Percentiles rank a stretch among this genome's conserved stretches.
Conservation (phyloP, 2,329 filamentous ascomycete species). For the Calonectria multiphialidica region DNA sequence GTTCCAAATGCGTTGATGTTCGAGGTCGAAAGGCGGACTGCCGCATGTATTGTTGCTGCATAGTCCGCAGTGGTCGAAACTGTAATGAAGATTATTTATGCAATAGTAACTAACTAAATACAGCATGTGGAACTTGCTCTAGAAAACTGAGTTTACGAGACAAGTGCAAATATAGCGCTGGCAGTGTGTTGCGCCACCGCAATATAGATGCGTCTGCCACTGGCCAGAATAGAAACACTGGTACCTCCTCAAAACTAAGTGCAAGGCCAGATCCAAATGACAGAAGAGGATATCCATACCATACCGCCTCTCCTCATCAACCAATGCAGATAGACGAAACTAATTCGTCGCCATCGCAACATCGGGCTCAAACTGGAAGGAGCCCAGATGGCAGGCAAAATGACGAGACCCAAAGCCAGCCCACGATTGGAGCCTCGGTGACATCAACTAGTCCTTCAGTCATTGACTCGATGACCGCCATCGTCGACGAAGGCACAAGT, state of each 20-base stretch:
- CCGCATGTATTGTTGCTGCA: neutral
- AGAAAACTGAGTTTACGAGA: slow-evolving; percentile 44
- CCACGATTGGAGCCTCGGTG: slow-evolving; percentile 26
- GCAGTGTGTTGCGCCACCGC: slow-evolving; percentile 11
- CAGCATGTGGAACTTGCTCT: slow-evolving; percentile 49
- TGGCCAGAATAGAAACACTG: neutral
- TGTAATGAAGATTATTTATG: neutral
- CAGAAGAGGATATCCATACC: neutral
- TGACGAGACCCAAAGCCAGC: slow-evolving; percentile 9
- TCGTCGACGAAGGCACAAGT: slow-evolving; percentile 54
- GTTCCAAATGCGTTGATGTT: neutral
- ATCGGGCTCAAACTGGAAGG: neutral
- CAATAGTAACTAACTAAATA: neutral
- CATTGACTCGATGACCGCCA: slow-evolving; percentile 59
- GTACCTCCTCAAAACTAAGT: neutral
- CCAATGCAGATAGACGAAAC: neutral
- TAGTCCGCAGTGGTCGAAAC: no score
- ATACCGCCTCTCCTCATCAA: neutral
- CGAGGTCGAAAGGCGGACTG: neutral
- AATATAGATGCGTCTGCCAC: neutral
- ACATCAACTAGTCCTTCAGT: slow-evolving; percentile 46
- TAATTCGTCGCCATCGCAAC: neutral
- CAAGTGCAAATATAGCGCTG: slow-evolving; percentile 43
- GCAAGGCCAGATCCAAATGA: neutral
- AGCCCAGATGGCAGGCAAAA: neutral